phyloP scores from a whole-genome alignment of 1,284 basidiomycete genomes.

The Cutaneotrichosporon sp. region DNA sequence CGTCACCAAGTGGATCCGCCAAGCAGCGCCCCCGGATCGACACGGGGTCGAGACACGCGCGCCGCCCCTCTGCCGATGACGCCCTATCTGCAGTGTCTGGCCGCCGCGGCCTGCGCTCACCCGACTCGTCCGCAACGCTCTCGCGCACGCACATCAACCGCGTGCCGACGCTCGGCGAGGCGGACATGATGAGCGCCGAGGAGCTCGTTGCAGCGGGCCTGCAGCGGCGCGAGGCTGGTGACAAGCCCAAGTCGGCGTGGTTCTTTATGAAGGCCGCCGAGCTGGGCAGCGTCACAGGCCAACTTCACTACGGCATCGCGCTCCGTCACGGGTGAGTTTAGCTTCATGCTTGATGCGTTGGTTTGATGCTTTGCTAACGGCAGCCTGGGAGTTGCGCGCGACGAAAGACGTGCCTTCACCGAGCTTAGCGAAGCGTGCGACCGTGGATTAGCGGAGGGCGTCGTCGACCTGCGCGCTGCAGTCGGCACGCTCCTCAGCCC shows the following conservation, averaged over 20 bases:
- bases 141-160: not conserved
- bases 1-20: not conserved
- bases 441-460: constrained; percentile 34
- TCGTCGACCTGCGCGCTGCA: constrained; percentile 35
- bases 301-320: constrained; percentile 50
- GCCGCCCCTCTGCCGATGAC: not conserved
- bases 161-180: constrained; percentile 1
- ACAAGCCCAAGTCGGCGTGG: constrained; percentile 47
- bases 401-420: constrained; percentile 45
- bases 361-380: not conserved
- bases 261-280: constrained; percentile 52
- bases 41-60: not conserved
- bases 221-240: constrained; percentile 42
- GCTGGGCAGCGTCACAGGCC: constrained; percentile 44
- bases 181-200: constrained; percentile 9
- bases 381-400: constrained; percentile 41
- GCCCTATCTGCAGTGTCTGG: not conserved
- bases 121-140: not conserved
- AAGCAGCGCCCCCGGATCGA: not conserved
- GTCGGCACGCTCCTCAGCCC: constrained; percentile 32
- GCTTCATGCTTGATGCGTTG: not conserved
- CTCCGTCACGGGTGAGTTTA: constrained; percentile 43
- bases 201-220: constrained; percentile 38
- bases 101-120: not conserved
- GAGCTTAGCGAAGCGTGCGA: constrained; percentile 48